Base-by-base conservation (phyloP, 306 rosid genomes). In the Cicer cuneatum region DNA sequence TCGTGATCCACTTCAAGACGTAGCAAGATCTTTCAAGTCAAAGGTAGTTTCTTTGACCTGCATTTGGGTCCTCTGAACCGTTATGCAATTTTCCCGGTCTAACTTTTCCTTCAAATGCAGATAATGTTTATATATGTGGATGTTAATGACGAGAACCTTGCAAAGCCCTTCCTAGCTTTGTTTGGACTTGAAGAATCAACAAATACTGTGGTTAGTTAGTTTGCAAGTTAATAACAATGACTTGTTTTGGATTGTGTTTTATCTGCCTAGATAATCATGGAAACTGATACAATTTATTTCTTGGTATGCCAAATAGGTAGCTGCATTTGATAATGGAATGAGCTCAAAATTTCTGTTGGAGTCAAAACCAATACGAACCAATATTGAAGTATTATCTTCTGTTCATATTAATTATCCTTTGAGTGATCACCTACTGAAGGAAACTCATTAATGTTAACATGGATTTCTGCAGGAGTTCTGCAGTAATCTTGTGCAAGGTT, bases 181-280 rank as follows among this genome's bases (percentile, higher is more conserved):
- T 87, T 86, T 75, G 97, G 99, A 76, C 92, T 94, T 11, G 97
- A 94, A 86, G 97, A 94, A 71, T 85, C 96, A 57, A 80, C 81
- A 53, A 62, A 85, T 62, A 82, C 82, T 43, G 95, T 87, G 96
- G 98, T 93, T 74, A 68, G 98, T 88, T 71, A 68, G 98, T 88
- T 71, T 39, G 35, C 49, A 8, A 15, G 10, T 66, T 74, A 51
- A 43, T 69, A 76, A 70, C 39, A 63, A 58, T 35, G 29, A 16
- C 67, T 71, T 67, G 10, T 51, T 75, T 78, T 48, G 14, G 13
- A 48, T 69, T 54, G 47, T n/a, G 60, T 62, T 49, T 63, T 72
- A 53, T 58, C 37, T 16, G 29, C 74, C 14, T 60, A 18, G 43
- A 19, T 14, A 38, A 35, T 57, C 37, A 29, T 35, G 13, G 59